Percentiles rank a stretch among this genome's conserved stretches.
phyloP scores from a whole-genome alignment of 352 stramenopile genomes.

The Phytophthora sp. region DNA sequence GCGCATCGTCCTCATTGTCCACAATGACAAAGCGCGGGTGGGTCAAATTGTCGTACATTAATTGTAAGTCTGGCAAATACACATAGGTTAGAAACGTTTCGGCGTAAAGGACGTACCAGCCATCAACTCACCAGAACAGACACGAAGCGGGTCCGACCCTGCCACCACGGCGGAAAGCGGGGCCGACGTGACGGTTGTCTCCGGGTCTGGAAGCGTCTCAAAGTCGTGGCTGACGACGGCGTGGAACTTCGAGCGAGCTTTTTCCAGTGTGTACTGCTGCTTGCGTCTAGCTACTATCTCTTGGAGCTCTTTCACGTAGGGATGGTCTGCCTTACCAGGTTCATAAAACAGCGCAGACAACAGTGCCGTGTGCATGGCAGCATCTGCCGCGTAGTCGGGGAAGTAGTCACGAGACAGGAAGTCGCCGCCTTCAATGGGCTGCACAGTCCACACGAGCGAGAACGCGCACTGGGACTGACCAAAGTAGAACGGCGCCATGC shows the following conservation, averaged over 20 bases:
- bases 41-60: slow-evolving; percentile 50
- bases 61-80: slow-evolving; percentile 47
- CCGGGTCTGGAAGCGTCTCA: slow-evolving; percentile 41
- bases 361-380: slow-evolving; percentile 45
- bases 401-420: slow-evolving; percentile 60
- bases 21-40: slow-evolving; percentile 49
- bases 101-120: background rate
- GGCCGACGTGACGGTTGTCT: slow-evolving; percentile 29
- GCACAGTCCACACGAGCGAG: slow-evolving; percentile 53
- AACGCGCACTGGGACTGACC: slow-evolving; percentile 48
- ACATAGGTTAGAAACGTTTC: background rate
- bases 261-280: slow-evolving; percentile 43
- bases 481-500: slow-evolving; percentile 64
- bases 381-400: slow-evolving; percentile 34
- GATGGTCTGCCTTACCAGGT: slow-evolving; percentile 28
- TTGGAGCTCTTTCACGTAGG: slow-evolving; percentile 41
- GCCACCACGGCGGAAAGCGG: slow-evolving; percentile 37
- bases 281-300: slow-evolving; percentile 34
- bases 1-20: slow-evolving; percentile 49
- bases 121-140: slow-evolving; percentile 40
- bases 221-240: slow-evolving; percentile 47
- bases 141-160: slow-evolving; percentile 31
- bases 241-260: slow-evolving; percentile 42
- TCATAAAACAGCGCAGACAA: slow-evolving; percentile 53
- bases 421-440: slow-evolving; percentile 48